A percentile compares a stretch with the other conserved stretches of the same genome.
These are phyloP conservation scores for Dichomitus squalens DNA, from an alignment of 1,284 basidiomycete species.

Conservation along the genomic window DNA sequence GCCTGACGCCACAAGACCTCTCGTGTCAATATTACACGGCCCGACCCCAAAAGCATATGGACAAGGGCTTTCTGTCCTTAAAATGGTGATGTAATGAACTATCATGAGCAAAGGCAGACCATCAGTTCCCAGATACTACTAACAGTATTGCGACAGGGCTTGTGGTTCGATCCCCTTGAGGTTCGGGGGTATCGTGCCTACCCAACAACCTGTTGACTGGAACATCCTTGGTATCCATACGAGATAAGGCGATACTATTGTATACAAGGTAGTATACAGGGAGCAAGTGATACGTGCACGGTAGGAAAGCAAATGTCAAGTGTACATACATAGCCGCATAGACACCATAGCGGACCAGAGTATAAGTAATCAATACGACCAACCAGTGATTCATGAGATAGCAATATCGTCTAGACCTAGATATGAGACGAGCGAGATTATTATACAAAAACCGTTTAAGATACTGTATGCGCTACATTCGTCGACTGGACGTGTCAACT, in stretches of 20 bases:
- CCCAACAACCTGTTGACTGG: neutral
- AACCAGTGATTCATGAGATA: neutral
- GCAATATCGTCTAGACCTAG: neutral
- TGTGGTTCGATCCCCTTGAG: too few species aligned
- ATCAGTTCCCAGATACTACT: too few species aligned
- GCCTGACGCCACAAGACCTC: too few species aligned
- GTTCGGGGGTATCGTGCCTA: too few species aligned
- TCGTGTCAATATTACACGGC: too few species aligned
- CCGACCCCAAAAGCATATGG: too few species aligned
- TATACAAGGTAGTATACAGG: neutral
- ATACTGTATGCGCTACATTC: constrained; percentile 1
- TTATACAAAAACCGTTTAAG: constrained; percentile 3
- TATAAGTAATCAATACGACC: neutral
- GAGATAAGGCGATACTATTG: neutral
- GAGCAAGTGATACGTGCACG: neutral
- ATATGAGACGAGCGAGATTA: neutral
- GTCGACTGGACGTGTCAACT: too few species aligned
- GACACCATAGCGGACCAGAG: neutral
- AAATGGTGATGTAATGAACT: too few species aligned
- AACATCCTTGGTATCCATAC: neutral
- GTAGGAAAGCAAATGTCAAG: neutral
- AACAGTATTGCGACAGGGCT: too few species aligned
- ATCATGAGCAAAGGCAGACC: too few species aligned
- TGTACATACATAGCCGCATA: neutral
- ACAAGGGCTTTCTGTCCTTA: too few species aligned